Evolutionary conservation across 345 rosid genomes (phyloP).

Genomic region (Boechera retrofracta): DNA sequence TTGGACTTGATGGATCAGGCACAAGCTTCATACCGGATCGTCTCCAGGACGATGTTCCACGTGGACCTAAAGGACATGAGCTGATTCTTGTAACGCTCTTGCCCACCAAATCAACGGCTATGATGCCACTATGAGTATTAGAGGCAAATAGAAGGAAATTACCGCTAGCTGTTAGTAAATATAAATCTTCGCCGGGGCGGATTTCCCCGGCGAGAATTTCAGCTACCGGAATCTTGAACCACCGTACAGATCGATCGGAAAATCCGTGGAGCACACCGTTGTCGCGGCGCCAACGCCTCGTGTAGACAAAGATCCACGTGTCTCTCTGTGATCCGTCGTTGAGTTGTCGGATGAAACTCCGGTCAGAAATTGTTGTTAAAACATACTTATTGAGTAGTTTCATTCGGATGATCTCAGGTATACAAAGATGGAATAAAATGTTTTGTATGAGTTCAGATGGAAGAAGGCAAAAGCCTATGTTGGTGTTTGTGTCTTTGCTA

Average conservation of each 20-base stretch:
- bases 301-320: conserved; percentile 74
- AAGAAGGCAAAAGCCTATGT: conserved; percentile 73
- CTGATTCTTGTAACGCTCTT: conserved; percentile 58
- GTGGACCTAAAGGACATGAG: conserved; percentile 78
- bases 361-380: conserved; percentile 55
- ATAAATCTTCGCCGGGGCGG: conserved; percentile 57
- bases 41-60: conserved; percentile 80
- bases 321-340: conserved; percentile 57
- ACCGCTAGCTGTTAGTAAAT: conserved; percentile 62
- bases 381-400: conserved; percentile 61
- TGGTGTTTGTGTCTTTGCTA: conserved; percentile 40
- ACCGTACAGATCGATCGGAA: conserved; percentile 53
- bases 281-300: conserved; percentile 73
- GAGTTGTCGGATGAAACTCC: conserved; percentile 54
- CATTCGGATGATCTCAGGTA: conserved; percentile 67
- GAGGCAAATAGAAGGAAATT: conserved; percentile 68
- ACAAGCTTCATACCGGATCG: conserved; percentile 74
- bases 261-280: conserved; percentile 57
- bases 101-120: conserved; percentile 59
- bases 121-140: conserved; percentile 55
- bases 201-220: conserved; percentile 49
- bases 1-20: conserved; percentile 41
- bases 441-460: conserved; percentile 76
- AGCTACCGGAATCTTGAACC: conserved; percentile 67
- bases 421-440: conserved; percentile 62